Evolutionary conservation across 1,284 basidiomycete genomes (phyloP).

Genomic region (Cryptococcus neoformans): DNA sequence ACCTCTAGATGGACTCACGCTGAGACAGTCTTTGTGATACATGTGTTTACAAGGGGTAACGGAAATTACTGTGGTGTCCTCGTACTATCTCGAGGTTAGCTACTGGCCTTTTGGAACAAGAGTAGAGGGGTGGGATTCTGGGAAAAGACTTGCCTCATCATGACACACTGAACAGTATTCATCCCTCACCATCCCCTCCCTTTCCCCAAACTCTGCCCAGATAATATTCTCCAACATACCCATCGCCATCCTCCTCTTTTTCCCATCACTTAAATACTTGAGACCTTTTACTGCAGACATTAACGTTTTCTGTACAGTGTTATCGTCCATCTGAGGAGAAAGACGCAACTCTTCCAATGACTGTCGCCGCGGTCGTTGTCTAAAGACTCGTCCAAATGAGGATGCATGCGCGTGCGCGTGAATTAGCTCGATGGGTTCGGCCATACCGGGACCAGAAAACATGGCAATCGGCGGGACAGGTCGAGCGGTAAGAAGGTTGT

Average conservation of each 20-base stretch:
- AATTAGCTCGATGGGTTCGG: neutral
- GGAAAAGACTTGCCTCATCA: slow-evolving; percentile 24
- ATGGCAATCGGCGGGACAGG: neutral
- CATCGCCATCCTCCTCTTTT: slow-evolving; percentile 16
- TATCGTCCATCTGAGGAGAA: slow-evolving; percentile 12
- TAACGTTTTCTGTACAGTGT: slow-evolving; percentile 10
- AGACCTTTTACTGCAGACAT: slow-evolving; percentile 8
- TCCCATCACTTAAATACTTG: slow-evolving; percentile 1
- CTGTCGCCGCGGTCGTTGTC: neutral
- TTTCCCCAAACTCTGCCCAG: slow-evolving; percentile 12
- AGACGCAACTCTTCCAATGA: neutral
- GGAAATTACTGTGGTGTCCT: slow-evolving; percentile 14
- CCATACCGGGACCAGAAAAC: neutral
- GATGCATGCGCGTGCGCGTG: neutral
- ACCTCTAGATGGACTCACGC: slow-evolving; percentile 18
- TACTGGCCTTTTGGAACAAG: neutral
- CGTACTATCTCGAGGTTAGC: slow-evolving; percentile 25
- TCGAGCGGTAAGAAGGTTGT: neutral
- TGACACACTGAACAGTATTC: slow-evolving; percentile 33
- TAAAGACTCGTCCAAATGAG: neutral
- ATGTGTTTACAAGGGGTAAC: slow-evolving; percentile 44
- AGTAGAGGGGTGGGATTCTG: neutral
- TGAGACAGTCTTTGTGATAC: slow-evolving; percentile 38
- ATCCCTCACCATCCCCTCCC: slow-evolving; percentile 26
- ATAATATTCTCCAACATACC: slow-evolving; percentile 10